Evolutionary conservation across 371 early-diverging fungal genomes (phyloP).

Genomic region (Mortierella sp.): DNA sequence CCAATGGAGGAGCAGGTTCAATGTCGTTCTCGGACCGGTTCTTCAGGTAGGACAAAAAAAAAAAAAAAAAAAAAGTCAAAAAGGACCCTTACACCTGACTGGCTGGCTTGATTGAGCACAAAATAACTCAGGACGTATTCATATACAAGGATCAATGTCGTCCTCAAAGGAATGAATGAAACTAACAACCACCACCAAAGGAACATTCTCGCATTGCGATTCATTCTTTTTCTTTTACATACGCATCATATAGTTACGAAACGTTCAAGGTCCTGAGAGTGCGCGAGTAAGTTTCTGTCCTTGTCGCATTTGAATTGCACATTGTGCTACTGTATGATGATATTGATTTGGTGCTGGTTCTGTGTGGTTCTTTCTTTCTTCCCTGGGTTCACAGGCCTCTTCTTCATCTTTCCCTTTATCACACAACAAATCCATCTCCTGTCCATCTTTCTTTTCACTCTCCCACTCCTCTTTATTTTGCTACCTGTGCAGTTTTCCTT

Average conservation of each 20-base stretch:
- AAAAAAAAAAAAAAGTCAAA: neutral
- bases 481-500: neutral
- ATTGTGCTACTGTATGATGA: neutral
- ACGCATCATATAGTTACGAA: constrained; percentile 32
- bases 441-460: neutral
- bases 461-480: neutral
- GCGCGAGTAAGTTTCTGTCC: constrained; percentile 43
- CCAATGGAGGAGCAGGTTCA: constrained; percentile 20
- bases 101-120: neutral
- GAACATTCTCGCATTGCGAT: neutral
- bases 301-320: neutral
- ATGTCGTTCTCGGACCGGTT: constrained; percentile 48
- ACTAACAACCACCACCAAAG: neutral
- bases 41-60: constrained; percentile 48
- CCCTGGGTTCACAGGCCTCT: neutral
- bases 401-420: neutral
- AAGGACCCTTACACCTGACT: neutral
- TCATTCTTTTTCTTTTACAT: constrained; percentile 1
- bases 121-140: neutral
- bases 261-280: constrained; percentile 55
- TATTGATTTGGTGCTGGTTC: neutral
- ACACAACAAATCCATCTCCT: too few relatives aligned
- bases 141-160: neutral
- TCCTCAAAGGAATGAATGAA: neutral
- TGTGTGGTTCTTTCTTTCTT: neutral